Evolutionary conservation across 1,284 basidiomycete species (phyloP).

Genomic region (Lignosus rhinocerotis): DNA sequence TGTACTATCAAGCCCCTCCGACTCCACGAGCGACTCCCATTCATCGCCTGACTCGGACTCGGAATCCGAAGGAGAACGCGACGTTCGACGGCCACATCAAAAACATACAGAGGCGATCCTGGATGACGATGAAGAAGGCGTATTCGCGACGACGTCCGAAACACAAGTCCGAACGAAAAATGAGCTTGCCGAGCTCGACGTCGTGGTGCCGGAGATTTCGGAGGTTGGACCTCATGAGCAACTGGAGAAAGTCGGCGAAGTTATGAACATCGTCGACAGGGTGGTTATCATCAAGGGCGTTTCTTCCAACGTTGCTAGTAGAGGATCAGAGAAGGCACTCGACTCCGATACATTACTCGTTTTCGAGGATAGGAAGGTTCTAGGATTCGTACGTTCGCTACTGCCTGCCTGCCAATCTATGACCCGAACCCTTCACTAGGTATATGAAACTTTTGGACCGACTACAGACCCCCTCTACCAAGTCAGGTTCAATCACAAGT

Average conservation of each 20-base stretch:
- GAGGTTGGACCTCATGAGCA: slow-evolving; percentile 57
- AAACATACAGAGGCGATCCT: slow-evolving; percentile 28
- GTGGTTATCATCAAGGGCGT: slow-evolving; percentile 71
- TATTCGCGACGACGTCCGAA: slow-evolving; percentile 38
- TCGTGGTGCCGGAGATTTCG: slow-evolving; percentile 57
- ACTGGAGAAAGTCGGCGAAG: slow-evolving; percentile 72
- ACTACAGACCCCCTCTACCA: slow-evolving; percentile 85
- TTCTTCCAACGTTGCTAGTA: slow-evolving; percentile 41
- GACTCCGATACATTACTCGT: slow-evolving; percentile 87
- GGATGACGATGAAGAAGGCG: slow-evolving; percentile 55
- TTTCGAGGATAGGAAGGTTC: slow-evolving; percentile 79
- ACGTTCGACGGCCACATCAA: slow-evolving; percentile 18
- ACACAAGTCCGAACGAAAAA: slow-evolving; percentile 63
- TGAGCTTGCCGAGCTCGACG: slow-evolving; percentile 52
- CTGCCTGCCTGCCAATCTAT: neutral
- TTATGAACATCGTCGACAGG: slow-evolving; percentile 70
- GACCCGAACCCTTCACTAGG: slow-evolving; percentile 39
- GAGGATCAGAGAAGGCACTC: slow-evolving; percentile 59
- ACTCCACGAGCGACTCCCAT: slow-evolving; percentile 32
- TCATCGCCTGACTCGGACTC: slow-evolving; percentile 27
- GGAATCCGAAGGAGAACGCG: neutral
- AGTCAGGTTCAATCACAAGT: slow-evolving; percentile 63
- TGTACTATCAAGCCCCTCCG: slow-evolving; percentile 19
- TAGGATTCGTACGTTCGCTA: slow-evolving; percentile 70
- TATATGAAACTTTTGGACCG: slow-evolving; percentile 91